A percentile compares a stretch with the other conserved stretches of the same genome.
These are phyloP conservation scores for Penicillium sp. DNA, from an alignment of 2,329 filamentous ascomycete genomes.

Conservation along the genomic window DNA sequence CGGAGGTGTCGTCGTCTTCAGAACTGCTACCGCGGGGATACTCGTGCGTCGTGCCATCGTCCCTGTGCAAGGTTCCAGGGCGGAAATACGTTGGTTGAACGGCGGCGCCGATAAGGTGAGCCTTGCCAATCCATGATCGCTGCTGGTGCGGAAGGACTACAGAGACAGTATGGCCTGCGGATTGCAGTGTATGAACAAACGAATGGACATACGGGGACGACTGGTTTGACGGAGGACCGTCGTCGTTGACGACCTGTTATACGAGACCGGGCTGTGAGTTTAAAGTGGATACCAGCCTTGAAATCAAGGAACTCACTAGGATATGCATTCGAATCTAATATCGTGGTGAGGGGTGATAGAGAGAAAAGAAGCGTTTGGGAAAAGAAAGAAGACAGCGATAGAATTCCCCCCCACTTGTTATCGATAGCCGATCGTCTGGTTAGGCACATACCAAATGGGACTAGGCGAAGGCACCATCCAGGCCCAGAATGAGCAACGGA, in stretches of 20 bases:
- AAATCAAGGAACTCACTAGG: constrained; percentile 45
- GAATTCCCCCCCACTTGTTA: constrained; percentile 25
- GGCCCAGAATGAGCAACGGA: background rate
- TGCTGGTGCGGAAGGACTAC: constrained; percentile 91
- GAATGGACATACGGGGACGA: constrained; percentile 82
- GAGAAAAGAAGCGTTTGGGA: constrained; percentile 19
- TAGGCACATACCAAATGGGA: constrained; percentile 8
- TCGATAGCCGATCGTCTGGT: constrained; percentile 23
- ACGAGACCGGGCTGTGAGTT: constrained; percentile 14
- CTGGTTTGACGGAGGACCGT: constrained; percentile 77
- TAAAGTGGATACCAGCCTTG: background rate
- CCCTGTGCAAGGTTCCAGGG: constrained; percentile 63
- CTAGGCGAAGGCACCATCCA: background rate
- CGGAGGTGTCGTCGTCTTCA: constrained; percentile 57
- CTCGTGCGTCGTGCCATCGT: constrained; percentile 70
- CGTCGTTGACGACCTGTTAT: constrained; percentile 67
- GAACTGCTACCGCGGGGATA: constrained; percentile 56
- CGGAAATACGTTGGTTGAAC: constrained; percentile 86
- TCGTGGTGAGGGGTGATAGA: background rate
- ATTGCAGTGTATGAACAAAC: constrained; percentile 71
- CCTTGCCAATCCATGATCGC: constrained; percentile 98
- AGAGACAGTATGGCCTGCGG: constrained; percentile 82
- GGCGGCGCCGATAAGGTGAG: constrained; percentile 89
- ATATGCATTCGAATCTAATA: constrained; percentile 53
- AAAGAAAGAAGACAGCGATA: constrained; percentile 8